Base-by-base conservation (phyloP, 352 stramenopile genomes). In the Globisporangium recalcitrans region DNA sequence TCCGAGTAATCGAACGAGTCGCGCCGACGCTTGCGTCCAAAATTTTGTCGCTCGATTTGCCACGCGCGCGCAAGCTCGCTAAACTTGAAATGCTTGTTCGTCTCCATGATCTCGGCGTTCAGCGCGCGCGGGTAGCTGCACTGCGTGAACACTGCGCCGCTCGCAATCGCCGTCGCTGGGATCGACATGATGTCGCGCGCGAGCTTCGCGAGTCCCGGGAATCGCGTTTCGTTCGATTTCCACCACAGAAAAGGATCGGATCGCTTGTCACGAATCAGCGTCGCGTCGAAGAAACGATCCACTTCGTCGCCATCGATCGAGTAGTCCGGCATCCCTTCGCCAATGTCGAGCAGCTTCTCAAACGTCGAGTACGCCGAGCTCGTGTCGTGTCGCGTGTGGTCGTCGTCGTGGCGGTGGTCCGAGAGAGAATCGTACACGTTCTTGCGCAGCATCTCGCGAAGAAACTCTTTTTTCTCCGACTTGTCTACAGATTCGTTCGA, bases 401-500 rank as follows among this genome's bases (percentile, higher is more conserved):
- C 40, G 47, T 74, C 70, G n/a, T 87, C 76, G 29, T 85, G 68
- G 10, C 77, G 73, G 22, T 72, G 67, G 48, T 88, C 79, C 2
- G 78, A 72, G 4, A 88, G 67, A 24, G 78, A 69, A 34, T 91
- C 80, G 62, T 87, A 88, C 48, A 87, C 70, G 47, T 74, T 88
- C 60, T 87, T 88, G 11, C 79, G 82, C 52, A 91, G 69, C 75
- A 88, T 90, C 53, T 88, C 80, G 26, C 82, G 71, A 46, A 91
- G 36, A 60, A 91, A 91, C 16, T 83, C 82, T 48, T 90, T 91
- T 44, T 91, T 90, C 36, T 80, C 65, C 22, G 68, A 64, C 68
- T 91, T 91, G 67, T 91, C 80, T 22, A 85, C 75, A 1, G 80
- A 91, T 53, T 91, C 82, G 57, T 91, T 91, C 10, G 82, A 88